Conservation (phyloP, 768 basidiomycete species). For the Leccinum aurantiacum region DNA sequence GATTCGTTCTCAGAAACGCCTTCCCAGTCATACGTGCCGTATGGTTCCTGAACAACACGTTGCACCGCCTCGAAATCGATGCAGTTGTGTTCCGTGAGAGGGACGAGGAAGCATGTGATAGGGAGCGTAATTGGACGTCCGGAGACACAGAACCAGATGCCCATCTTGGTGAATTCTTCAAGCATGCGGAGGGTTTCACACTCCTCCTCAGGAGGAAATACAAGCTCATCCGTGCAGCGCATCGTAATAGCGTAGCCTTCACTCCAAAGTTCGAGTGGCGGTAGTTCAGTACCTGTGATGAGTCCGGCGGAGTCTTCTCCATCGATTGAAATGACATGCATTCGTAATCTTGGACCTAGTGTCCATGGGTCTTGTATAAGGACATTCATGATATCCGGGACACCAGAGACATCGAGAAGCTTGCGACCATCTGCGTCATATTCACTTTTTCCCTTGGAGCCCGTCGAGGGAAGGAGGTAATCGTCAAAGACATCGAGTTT, state of each 20-base stretch:
- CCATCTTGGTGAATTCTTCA: constrained; percentile 62
- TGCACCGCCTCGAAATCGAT: constrained; percentile 63
- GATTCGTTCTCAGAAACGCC: constrained; percentile 49
- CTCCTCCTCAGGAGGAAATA: constrained; percentile 51
- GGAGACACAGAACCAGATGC: constrained; percentile 64
- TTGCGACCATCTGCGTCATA: constrained; percentile 54
- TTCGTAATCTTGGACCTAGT: constrained; percentile 53
- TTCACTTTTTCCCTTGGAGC: constrained; percentile 45
- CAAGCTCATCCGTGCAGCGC: constrained; percentile 45
- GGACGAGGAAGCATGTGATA: constrained; percentile 65
- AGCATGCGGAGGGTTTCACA: constrained; percentile 49
- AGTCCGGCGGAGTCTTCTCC: constrained; percentile 56
- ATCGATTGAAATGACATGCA: constrained; percentile 60
- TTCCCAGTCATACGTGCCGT: constrained; percentile 57
- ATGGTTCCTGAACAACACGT: constrained; percentile 46
- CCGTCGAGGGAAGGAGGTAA: constrained; percentile 71
- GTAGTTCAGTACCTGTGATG: constrained; percentile 62
- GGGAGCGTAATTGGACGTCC: constrained; percentile 51
- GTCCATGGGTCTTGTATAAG: constrained; percentile 68
- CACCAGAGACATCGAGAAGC: constrained; percentile 41
- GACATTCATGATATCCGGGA: constrained; percentile 60
- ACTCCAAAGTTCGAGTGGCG: constrained; percentile 43
- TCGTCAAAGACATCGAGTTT: constrained; percentile 78
- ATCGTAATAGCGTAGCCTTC: constrained; percentile 36
- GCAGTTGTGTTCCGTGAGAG: constrained; percentile 47